Evolutionary conservation across 768 basidiomycete genomes (phyloP), one percentile per base, ranked within the genome.

Genomic region (Tricholoma matsutake): DNA sequence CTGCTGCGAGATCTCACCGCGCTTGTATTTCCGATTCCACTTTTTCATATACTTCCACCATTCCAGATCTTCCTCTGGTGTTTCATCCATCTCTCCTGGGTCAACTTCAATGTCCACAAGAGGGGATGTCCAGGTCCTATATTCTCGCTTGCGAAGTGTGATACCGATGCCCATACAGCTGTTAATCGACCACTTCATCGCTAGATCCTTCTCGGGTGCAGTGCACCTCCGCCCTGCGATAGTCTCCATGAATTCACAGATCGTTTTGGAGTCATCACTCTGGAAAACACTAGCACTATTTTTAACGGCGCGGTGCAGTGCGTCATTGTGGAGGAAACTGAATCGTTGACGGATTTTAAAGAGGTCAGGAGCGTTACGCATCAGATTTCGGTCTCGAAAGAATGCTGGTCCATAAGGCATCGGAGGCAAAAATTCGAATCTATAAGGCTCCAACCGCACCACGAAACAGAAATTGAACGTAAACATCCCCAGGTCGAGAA

Each of bases 401-500:
- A 65, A 68, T 0, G 67, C 73, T 10, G 75, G 72, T 5, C 65
- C 69, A 34, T 34, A 52, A 6, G 68, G 37, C 28, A 60, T 47
- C 10, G 56, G 52, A 4, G 14, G 32, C n/a, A 59, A 39, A 18
- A 56, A 56, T 10, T 53, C 13, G 14, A 62, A 53, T 13, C 31
- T 28, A 18, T 65, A 63, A 10, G 59, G 22, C 29, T 37, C 18
- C 22, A 14, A 56, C 16, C 22, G 25, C 37, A 71, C 64, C 49
- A 67, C 56, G 10, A 61, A 32, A 31, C 65, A 61, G 13, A 78
- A 71, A 61, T 80, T 79, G 72, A 79, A 80, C 5, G 74, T 73
- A 64, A 73, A 78, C 76, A 81, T 77, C 39, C 67, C 71, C 41
- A 72, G 71, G 56, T 83, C 80, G 35, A 83, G 65, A 16, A 68